Percentiles rank a stretch among this genome's conserved stretches.
phyloP scores from a whole-genome alignment of 1,139 yeast species.

The Suhomyces bokatorum region DNA sequence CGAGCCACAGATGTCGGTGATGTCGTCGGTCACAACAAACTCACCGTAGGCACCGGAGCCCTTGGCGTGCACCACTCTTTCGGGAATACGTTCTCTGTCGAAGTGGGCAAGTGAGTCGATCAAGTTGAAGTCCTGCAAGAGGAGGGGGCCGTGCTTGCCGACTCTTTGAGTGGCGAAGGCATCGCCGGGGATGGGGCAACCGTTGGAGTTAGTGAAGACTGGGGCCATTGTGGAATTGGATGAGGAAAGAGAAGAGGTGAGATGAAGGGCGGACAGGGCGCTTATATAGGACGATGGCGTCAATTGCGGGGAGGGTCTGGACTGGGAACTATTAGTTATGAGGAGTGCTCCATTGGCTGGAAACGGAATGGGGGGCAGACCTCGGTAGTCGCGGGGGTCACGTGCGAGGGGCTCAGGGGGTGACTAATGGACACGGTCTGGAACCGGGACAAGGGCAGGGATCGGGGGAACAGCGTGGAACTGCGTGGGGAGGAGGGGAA shows the following conservation, averaged over 20 bases:
- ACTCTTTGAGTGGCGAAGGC: conserved; percentile 75
- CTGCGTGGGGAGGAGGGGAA: not conserved
- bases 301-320: conserved; percentile 11
- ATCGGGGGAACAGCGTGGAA: not conserved
- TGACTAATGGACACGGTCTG: not conserved
- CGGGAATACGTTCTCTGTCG: conserved; percentile 86
- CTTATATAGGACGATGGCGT: not conserved
- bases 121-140: conserved; percentile 76
- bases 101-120: conserved; percentile 79
- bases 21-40: conserved; percentile 81
- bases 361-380: conserved; percentile 7
- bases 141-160: conserved; percentile 72
- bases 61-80: conserved; percentile 87
- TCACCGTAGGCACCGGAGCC: conserved; percentile 86
- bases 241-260: not conserved
- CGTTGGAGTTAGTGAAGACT: conserved; percentile 67
- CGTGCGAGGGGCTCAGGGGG: conserved; percentile 1
- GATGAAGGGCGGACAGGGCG: not conserved
- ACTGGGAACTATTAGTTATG: conserved; percentile 8
- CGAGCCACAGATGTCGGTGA: conserved; percentile 70
- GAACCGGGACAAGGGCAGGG: not conserved
- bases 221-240: conserved; percentile 29
- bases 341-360: conserved; percentile 9
- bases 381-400: conserved; percentile 7
- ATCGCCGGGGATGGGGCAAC: conserved; percentile 61